Conservation (phyloP, 257 asterid genomes). For the Petunia axillaris region DNA sequence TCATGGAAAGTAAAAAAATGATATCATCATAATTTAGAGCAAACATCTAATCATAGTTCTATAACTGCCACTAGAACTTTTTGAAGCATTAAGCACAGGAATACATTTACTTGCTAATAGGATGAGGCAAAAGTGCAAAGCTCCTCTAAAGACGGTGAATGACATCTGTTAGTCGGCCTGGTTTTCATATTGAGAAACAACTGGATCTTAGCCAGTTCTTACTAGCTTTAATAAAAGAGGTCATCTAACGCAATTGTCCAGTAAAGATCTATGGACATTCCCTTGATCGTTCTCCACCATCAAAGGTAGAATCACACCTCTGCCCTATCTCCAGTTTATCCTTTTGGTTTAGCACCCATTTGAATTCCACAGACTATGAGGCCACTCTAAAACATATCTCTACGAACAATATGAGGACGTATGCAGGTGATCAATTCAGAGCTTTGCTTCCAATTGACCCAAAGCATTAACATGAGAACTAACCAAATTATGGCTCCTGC, state of each 20-base stretch:
- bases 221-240: constrained; percentile 13
- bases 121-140: not conserved
- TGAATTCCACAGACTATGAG: constrained; percentile 4
- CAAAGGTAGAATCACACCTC: constrained; percentile 2
- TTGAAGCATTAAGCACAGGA: not conserved
- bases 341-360: constrained; percentile 18
- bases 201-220: constrained; percentile 2
- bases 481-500: constrained; percentile 99
- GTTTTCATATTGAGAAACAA: not conserved
- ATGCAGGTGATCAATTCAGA: constrained; percentile 8
- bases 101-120: not conserved
- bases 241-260: not conserved
- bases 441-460: constrained; percentile 14
- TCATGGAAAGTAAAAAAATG: not conserved
- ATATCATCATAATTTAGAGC: not conserved
- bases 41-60: constrained; percentile 3
- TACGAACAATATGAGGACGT: not conserved
- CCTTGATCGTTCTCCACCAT: not conserved
- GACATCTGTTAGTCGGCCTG: constrained; percentile 9
- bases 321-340: not conserved
- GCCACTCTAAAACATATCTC: constrained; percentile 14
- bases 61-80: not conserved
- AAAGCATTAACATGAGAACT: constrained; percentile 39
- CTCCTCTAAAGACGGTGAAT: constrained; percentile 6
- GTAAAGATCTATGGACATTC: not conserved